Percentiles rank a stretch among this genome's conserved stretches.
Conservation (phyloP, 495 filamentous ascomycete genomes). For the Mytilinidion resinicola region DNA sequence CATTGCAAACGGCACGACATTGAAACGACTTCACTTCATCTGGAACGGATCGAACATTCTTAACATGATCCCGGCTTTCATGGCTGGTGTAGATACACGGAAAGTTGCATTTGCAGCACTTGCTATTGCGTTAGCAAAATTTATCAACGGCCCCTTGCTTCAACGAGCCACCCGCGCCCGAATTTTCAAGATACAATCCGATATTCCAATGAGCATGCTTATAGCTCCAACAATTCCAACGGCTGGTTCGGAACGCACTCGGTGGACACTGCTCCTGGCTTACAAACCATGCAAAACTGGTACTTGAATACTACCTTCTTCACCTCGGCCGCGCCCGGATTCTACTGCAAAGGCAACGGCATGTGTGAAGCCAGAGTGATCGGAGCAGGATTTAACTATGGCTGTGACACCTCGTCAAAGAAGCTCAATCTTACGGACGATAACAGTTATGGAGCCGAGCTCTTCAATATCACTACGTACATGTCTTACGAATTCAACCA, state of each 20-base stretch:
- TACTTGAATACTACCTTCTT: constrained; percentile 1
- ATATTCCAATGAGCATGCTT: constrained; percentile 14
- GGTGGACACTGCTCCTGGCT: not conserved
- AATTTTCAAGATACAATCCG: not conserved
- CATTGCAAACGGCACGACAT: constrained; percentile 15
- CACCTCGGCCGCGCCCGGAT: not conserved
- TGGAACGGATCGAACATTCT: not conserved
- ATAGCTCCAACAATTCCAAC: constrained; percentile 13
- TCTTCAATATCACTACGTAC: constrained; percentile 12
- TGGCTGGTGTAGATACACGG: constrained; percentile 11
- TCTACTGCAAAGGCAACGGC: constrained; percentile 8
- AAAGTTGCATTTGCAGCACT: constrained; percentile 11
- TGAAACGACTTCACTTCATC: constrained; percentile 18
- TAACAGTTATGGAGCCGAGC: not conserved
- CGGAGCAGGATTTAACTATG: constrained; percentile 17
- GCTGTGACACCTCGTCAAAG: not conserved
- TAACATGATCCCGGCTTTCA: constrained; percentile 10
- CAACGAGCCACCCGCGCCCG: constrained; percentile 8
- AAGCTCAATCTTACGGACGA: constrained; percentile 7
- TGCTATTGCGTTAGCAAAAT: constrained; percentile 7
- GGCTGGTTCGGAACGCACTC: constrained; percentile 10
- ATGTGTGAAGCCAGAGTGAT: constrained; percentile 5
- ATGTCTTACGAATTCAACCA: constrained; percentile 8
- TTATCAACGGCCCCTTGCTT: constrained; percentile 5
- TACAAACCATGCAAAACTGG: not conserved